Conservation (phyloP, 139 green algal genomes). For the Astrephomene gubernaculifera region DNA sequence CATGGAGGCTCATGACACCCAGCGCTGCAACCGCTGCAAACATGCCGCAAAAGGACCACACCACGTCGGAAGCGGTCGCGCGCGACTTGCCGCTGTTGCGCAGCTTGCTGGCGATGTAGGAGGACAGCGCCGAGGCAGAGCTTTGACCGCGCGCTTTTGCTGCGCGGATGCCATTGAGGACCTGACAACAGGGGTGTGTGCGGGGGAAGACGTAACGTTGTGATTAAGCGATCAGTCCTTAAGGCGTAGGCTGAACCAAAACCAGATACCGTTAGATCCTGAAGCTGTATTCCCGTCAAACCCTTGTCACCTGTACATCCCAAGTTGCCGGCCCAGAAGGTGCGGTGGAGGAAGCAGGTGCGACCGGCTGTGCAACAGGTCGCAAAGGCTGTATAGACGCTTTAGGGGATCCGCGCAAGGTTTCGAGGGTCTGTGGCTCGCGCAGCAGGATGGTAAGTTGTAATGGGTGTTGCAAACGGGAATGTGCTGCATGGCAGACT, state of each 20-base stretch:
- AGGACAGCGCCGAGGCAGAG: not conserved
- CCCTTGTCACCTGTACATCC: too few species aligned
- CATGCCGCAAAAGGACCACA: constrained; percentile 54
- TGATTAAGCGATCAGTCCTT: too few species aligned
- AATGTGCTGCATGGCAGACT: not conserved
- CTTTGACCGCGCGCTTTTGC: constrained; percentile 15
- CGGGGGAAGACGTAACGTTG: not conserved
- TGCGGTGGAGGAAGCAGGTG: too few species aligned
- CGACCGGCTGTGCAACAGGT: too few species aligned
- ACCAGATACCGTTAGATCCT: not conserved
- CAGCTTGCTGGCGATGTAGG: constrained; percentile 7
- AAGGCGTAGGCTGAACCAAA: too few species aligned
- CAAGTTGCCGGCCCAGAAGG: too few species aligned
- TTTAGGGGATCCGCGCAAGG: too few species aligned
- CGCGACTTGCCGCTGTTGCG: constrained; percentile 18
- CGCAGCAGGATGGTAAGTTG: too few species aligned
- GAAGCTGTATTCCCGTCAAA: too few species aligned
- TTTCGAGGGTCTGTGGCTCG: too few species aligned
- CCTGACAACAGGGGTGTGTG: not conserved
- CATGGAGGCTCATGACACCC: constrained; percentile 34
- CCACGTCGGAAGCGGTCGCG: constrained; percentile 38
- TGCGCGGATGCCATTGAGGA: constrained; percentile 12
- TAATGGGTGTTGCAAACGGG: too few species aligned
- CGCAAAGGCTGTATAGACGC: too few species aligned
- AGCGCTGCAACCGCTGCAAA: constrained; percentile 30